Percentiles rank a stretch among this genome's conserved stretches.
Conservation (phyloP, 169 alveolate species). For the Plasmodium adleri region DNA sequence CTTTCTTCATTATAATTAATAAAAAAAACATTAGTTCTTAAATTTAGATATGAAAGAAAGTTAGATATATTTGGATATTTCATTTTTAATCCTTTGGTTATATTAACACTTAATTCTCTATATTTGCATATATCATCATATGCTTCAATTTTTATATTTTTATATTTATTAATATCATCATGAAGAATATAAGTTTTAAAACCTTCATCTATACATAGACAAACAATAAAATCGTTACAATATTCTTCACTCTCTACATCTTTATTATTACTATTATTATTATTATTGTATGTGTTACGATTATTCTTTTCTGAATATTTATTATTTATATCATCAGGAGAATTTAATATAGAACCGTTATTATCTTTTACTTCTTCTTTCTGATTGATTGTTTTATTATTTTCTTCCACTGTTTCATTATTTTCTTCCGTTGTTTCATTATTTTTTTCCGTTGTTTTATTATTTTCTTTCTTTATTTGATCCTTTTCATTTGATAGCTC, state of each 20-base stretch:
- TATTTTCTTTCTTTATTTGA: not conserved
- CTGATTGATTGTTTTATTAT: not conserved
- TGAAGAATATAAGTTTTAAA: constrained; percentile 26
- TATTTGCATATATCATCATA: constrained; percentile 62
- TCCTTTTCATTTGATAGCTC: not conserved
- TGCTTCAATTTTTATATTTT: constrained; percentile 23
- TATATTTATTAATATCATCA: constrained; percentile 12
- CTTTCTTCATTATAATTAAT: constrained; percentile 74
- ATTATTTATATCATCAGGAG: no score
- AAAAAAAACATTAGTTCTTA: constrained; percentile 35
- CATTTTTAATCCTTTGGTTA: constrained; percentile 73
- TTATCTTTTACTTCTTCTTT: not conserved
- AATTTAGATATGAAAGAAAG: constrained; percentile 32
- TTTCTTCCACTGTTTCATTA: not conserved
- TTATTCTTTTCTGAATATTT: not conserved
- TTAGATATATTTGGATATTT: constrained; percentile 68
- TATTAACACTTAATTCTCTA: constrained; percentile 32
- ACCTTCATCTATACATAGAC: constrained; percentile 18
- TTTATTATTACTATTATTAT: not conserved
- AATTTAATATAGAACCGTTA: not conserved
- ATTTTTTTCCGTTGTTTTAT: not conserved
- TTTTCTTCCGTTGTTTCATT: not conserved
- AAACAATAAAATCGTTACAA: constrained; percentile 34
- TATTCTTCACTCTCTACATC: not conserved
- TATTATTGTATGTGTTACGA: not conserved